Base-by-base conservation (phyloP, 2,329 filamentous ascomycete genomes). In the Fragosphaeria purpurea region DNA sequence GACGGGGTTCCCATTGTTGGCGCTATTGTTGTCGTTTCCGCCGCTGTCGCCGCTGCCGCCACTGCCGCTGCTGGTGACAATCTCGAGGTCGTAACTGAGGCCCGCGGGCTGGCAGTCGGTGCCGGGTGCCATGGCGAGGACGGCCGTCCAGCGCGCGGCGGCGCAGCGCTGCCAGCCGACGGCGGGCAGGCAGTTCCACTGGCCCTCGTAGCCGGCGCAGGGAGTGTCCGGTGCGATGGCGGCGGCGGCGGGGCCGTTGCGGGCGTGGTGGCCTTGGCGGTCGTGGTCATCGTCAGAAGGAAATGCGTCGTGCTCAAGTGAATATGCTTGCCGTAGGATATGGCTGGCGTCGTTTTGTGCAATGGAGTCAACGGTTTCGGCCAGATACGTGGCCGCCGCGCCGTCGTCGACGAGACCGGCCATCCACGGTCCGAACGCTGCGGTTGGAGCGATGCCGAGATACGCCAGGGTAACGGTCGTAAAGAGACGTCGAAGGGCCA, bases 101-200 rank as follows among this genome's bases (percentile, higher is more conserved):
- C 74, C 73, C 1, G 59, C 57, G 0, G 74, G 74, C 12, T 56
- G 56, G 55, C 74, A 77, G n/a, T 59, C 59, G 2, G 74, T 77
- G 5, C 73, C 73, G 5, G 61, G 59, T 0, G 74, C 67, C 52
- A 67, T 68, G 39, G 66, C 53, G 61, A 75, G 65, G n/a, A 67
- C 65, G 1, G 53, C 61, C 54, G 68, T 73, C 75, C 74, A 78
- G 9, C 52, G 59, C 2, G 74, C 73, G 8, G 64, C 60, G 3
- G 70, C 72, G 57, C 75, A 78, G 33, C 74, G 68, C 61, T 78
- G 75, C 63, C 71, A 78, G 37, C 63, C 66, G 22, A 56, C 62
- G 1, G 64, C 66, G 64, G 22, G 22, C 22, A 77, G 70, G 64
- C 75, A 78, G 61, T 77, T 75, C 75, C 75, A 78, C 54, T 70